Base-by-base conservation (phyloP, 108 stramenopile genomes). In the Pinguiococcus pyrenoidosus region DNA sequence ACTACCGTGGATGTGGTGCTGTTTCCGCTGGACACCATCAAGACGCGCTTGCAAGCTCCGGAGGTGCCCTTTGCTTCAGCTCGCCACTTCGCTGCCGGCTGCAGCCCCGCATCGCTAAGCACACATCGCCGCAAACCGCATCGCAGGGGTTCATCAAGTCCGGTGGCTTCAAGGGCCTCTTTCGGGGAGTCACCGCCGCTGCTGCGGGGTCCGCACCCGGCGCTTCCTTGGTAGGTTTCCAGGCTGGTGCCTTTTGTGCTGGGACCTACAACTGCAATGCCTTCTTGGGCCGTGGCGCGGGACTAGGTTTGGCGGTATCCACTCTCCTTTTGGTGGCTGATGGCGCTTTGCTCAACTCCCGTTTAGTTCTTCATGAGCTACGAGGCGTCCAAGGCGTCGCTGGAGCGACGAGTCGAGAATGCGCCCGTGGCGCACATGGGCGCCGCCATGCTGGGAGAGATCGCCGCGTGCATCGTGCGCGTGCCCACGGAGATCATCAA, bases 401-500 rank as follows among this genome's bases (percentile, higher is more conserved):
- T 60, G 53, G 29, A 33, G 29, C 29, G 38, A 30, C 27, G 32
- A 27, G 17, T 57, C 0, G 30, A 49, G 8, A 32, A 24, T 22
- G 72, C 71, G 27, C 64, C 80, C 24, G n/a, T 75, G 10, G 71
- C 79, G 10, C 94, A 99, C 64, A 85, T 88, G 79, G 41, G 66
- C 0, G 76, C 93, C 2, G 98, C 98, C 3, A 73, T 72, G 1
- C 56, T 79, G 12, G 98, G 89, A 8, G 98, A 99, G 53, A 54
- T 84, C 3, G 76, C 78, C 28, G 93, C 92, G 9, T 92, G 92
- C 63, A 59, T 94, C 32, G 86, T 99, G 0, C 82, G 98, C 0
- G 95, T 93, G 9, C 98, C 98, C 4, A 62, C 61, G 8, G 97
- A 99, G 60, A 87, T 94, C 1, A 63, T 99, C 46, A 99, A 99